phyloP scores from a whole-genome alignment of 2,329 filamentous ascomycete genomes.

The Lachnellula arida region DNA sequence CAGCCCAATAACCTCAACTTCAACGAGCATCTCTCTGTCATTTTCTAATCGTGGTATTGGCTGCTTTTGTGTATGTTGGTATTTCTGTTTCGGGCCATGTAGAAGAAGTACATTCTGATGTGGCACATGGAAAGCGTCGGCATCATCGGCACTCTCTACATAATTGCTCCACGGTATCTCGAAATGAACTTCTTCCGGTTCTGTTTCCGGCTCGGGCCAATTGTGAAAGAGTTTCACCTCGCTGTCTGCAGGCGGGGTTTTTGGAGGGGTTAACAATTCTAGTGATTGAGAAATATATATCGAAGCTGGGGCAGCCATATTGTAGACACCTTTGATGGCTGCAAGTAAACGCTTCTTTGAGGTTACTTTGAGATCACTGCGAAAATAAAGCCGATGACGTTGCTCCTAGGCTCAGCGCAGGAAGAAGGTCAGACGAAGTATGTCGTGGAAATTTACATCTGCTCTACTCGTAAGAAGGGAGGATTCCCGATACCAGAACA shows the following conservation, averaged over 20 bases:
- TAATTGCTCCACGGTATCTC: neutral
- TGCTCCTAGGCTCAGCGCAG: neutral
- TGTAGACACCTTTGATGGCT: neutral
- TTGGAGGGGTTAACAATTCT: slow-evolving; percentile 18
- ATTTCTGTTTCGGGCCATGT: slow-evolving; percentile 46
- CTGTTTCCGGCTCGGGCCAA: slow-evolving; percentile 24
- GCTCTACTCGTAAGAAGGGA: too few relatives aligned
- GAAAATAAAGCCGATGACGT: neutral
- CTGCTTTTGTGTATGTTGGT: slow-evolving; percentile 42
- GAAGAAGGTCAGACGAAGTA: too few relatives aligned
- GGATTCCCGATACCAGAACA: too few relatives aligned
- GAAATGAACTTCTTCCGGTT: slow-evolving; percentile 10
- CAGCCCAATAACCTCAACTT: slow-evolving; percentile 54
- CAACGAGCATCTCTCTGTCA: slow-evolving; percentile 61
- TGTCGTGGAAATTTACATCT: too few relatives aligned
- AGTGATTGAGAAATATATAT: slow-evolving; percentile 17
- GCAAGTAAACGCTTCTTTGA: neutral
- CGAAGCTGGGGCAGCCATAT: neutral
- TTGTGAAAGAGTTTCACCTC: slow-evolving; percentile 16
- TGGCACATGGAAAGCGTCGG: slow-evolving; percentile 9
- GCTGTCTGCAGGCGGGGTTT: slow-evolving; percentile 14
- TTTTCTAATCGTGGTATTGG: slow-evolving; percentile 42
- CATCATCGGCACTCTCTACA: neutral
- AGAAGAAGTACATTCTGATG: slow-evolving; percentile 46
- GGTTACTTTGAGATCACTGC: neutral